Conservation (phyloP, 371 early-diverging fungal genomes). For the Neoconidiobolus thromboides region DNA sequence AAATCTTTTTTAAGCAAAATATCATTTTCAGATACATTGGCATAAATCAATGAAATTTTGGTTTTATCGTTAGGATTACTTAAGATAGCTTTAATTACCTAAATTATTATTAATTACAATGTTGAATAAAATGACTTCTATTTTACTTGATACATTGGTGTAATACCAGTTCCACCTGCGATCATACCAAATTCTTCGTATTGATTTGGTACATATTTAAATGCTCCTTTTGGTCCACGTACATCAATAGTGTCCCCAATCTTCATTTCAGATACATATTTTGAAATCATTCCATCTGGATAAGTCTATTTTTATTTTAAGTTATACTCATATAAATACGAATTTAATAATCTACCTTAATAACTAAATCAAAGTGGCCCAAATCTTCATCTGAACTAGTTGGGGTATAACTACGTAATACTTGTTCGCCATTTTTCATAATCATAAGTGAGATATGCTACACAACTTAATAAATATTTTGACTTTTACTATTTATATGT, state of each 20-base stretch:
- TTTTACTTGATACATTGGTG: conserved; percentile 77
- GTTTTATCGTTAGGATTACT: conserved; percentile 74
- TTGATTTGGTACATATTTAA: conserved; percentile 72
- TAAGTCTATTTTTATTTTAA: conserved; percentile 31
- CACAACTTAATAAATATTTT: conserved; percentile 1
- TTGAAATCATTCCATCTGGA: conserved; percentile 68
- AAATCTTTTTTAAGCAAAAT: conserved; percentile 74
- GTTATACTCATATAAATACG: neutral
- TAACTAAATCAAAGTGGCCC: conserved; percentile 77
- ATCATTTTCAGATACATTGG: conserved; percentile 77
- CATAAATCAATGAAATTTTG: conserved; percentile 64
- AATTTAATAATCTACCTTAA: conserved; percentile 46
- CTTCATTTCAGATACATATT: conserved; percentile 42
- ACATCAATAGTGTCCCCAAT: conserved; percentile 70
- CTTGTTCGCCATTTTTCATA: conserved; percentile 64
- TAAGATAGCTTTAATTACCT: conserved; percentile 63
- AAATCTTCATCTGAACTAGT: conserved; percentile 60
- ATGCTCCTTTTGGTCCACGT: conserved; percentile 82
- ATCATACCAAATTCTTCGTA: conserved; percentile 75
- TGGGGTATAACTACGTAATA: conserved; percentile 85
- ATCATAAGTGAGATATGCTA: conserved; percentile 78
- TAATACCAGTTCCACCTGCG: conserved; percentile 84
- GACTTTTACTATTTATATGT: neutral
- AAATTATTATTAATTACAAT: conserved; percentile 4
- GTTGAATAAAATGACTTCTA: no score